phyloP scores from a whole-genome alignment of 78 protist genomes.

The Dictyostelium intermedium region DNA sequence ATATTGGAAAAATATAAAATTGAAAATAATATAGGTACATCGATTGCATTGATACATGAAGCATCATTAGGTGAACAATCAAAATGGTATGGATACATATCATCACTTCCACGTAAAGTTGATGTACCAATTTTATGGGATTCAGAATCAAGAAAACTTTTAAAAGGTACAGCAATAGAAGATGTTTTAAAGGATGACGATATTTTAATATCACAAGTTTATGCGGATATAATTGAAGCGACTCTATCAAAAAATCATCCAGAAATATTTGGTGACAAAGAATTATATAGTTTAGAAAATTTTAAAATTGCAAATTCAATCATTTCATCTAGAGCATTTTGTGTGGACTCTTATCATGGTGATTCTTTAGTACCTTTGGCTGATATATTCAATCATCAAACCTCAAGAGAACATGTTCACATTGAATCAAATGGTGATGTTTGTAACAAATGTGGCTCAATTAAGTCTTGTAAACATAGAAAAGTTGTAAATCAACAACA shows the following conservation, averaged over 20 bases:
- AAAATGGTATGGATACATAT: slow-evolving; percentile 64
- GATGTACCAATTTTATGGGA: slow-evolving; percentile 69
- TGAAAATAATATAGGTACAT: slow-evolving; percentile 29
- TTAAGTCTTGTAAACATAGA: slow-evolving; percentile 46
- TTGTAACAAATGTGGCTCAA: slow-evolving; percentile 57
- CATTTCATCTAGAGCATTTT: slow-evolving; percentile 65
- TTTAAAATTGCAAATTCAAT: slow-evolving; percentile 47
- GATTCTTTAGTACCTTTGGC: slow-evolving; percentile 69
- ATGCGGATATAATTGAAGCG: not conserved
- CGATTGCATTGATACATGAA: slow-evolving; percentile 49
- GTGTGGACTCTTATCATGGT: slow-evolving; percentile 67
- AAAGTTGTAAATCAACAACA: not conserved
- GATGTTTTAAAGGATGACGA: slow-evolving; percentile 9
- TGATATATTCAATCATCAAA: slow-evolving; percentile 64
- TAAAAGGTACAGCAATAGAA: slow-evolving; percentile 33
- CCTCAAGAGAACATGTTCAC: slow-evolving; percentile 64
- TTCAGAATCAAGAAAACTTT: not conserved
- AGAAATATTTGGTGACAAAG: slow-evolving; percentile 20
- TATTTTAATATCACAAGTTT: not conserved
- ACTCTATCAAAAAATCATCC: slow-evolving; percentile 37
- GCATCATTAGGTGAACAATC: slow-evolving; percentile 24
- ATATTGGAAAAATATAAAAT: slow-evolving; percentile 48
- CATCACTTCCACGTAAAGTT: slow-evolving; percentile 29
- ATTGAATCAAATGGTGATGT: slow-evolving; percentile 63
- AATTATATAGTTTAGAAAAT: not conserved